Conservation (phyloP, 139 green algal species). For the Asterochloris sp. region DNA sequence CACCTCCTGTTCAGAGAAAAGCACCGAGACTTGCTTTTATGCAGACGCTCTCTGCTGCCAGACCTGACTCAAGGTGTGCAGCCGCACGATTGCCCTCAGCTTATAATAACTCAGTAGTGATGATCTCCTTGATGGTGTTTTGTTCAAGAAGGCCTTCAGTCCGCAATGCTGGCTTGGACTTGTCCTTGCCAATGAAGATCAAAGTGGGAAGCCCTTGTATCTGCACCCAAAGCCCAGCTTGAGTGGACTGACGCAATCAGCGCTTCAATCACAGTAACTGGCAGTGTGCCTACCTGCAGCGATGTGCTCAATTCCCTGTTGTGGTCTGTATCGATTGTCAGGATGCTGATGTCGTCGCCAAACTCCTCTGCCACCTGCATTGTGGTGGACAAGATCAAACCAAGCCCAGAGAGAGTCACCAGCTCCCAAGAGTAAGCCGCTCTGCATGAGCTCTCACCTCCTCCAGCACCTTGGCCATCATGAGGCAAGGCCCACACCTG, state of each 20-base stretch:
- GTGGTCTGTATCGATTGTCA: conserved; percentile 95
- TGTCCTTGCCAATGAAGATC: conserved; percentile 86
- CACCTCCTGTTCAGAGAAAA: too few relatives aligned
- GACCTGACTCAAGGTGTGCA: too few relatives aligned
- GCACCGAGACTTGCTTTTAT: too few relatives aligned
- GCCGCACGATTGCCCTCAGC: too few relatives aligned
- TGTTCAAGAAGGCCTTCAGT: conserved; percentile 88
- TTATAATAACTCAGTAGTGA: conserved; percentile 53
- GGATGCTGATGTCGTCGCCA: conserved; percentile 67
- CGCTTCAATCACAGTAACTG: not conserved
- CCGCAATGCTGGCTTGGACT: conserved; percentile 81
- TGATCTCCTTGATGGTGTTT: conserved; percentile 77
- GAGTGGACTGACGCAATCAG: not conserved
- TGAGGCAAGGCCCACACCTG: conserved; percentile 65
- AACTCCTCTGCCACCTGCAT: conserved; percentile 65
- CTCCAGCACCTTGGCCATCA: conserved; percentile 74
- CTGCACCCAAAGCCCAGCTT: conserved; percentile 38
- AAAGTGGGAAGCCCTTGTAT: conserved; percentile 94
- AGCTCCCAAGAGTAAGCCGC: not conserved
- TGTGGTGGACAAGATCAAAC: not conserved
- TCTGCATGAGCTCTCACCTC: conserved; percentile 26
- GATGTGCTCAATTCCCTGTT: conserved; percentile 74
- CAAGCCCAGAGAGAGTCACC: not conserved
- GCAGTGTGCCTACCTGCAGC: conserved; percentile 44
- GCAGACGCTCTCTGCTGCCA: too few relatives aligned